These are phyloP conservation scores for Candida sojae DNA, from an alignment of 1,139 yeast species.

Conservation along the genomic window DNA sequence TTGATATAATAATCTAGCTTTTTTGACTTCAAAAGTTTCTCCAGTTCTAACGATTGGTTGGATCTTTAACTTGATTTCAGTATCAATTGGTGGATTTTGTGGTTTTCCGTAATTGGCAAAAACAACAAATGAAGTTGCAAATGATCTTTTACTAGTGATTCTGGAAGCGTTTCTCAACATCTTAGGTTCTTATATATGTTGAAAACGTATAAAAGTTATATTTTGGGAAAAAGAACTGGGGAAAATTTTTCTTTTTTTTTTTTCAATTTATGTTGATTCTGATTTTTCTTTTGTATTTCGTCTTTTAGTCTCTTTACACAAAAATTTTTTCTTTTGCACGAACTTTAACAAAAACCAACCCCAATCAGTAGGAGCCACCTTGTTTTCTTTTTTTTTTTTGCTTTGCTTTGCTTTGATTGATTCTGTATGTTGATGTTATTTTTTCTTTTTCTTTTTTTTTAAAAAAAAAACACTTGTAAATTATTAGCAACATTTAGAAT, in stretches of 20 bases:
- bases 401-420: neutral
- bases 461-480: neutral
- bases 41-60: slow-evolving; percentile 74
- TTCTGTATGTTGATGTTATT: neutral
- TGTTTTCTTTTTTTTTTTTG: neutral
- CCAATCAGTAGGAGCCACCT: no score
- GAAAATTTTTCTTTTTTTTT: slow-evolving; percentile 1
- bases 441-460: neutral
- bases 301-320: no score
- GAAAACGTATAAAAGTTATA: neutral
- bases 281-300: no score
- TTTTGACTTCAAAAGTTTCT: slow-evolving; percentile 73
- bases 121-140: slow-evolving; percentile 14
- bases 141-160: slow-evolving; percentile 11
- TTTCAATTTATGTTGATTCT: neutral
- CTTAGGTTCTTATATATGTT: neutral
- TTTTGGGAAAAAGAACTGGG: neutral
- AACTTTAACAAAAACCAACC: neutral
- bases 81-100: slow-evolving; percentile 38
- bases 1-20: slow-evolving; percentile 88
- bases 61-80: slow-evolving; percentile 50
- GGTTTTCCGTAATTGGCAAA: slow-evolving; percentile 44
- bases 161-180: neutral
- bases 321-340: neutral
- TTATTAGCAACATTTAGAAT: neutral